These are phyloP conservation scores for Crithidia thermophila DNA, from an alignment of 208 protist species.

Conservation along the genomic window DNA sequence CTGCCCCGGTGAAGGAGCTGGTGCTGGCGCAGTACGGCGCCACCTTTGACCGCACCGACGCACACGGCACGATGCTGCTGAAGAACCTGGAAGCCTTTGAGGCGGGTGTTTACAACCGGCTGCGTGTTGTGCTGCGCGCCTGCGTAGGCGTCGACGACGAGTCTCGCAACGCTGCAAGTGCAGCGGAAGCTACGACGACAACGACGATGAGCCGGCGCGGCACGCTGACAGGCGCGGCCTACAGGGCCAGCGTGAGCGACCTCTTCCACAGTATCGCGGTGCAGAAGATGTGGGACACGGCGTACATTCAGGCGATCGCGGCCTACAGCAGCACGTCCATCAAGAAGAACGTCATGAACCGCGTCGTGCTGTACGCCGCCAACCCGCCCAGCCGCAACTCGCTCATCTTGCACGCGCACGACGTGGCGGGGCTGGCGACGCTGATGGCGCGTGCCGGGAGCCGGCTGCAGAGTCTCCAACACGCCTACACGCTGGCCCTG, in stretches of 20 bases:
- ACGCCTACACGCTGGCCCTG: constrained; percentile 52
- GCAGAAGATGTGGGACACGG: constrained; percentile 19
- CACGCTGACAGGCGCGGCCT: no score
- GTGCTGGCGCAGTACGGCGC: constrained; percentile 67
- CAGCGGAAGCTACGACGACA: not conserved
- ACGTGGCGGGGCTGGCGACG: constrained; percentile 37
- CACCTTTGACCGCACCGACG: constrained; percentile 52
- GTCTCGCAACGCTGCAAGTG: not conserved
- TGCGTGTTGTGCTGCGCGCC: constrained; percentile 41
- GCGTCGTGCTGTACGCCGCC: constrained; percentile 71
- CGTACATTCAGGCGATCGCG: constrained; percentile 25
- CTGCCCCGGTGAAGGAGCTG: constrained; percentile 46
- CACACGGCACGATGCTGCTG: constrained; percentile 54
- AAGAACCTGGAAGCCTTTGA: constrained; percentile 64
- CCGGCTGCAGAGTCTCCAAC: constrained; percentile 30
- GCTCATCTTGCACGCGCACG: constrained; percentile 53
- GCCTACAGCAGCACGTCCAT: constrained; percentile 10
- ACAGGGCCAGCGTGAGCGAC: no score
- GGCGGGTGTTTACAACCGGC: constrained; percentile 55
- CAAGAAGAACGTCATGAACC: constrained; percentile 69
- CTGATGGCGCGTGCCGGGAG: constrained; percentile 43
- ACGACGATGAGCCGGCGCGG: no score
- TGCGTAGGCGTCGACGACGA: constrained; percentile 24
- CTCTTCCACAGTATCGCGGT: constrained; percentile 8
- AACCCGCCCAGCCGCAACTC: constrained; percentile 80